phyloP scores from a whole-genome alignment of 176 grass and related monocot species.

The Phyllostachys edulis region DNA sequence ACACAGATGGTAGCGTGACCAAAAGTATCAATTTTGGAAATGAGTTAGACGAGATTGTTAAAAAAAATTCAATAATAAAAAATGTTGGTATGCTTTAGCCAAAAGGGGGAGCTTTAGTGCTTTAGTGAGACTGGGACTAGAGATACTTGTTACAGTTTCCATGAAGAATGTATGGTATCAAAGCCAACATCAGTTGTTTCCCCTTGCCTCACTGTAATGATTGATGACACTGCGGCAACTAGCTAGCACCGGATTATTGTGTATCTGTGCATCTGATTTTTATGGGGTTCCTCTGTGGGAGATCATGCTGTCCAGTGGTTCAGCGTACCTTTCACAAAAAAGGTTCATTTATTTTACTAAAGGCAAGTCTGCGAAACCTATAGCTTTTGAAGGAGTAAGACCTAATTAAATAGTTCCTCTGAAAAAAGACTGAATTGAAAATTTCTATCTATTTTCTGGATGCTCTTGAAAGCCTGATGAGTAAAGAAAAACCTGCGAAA shows the following conservation, averaged over 20 bases:
- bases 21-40: too few species aligned
- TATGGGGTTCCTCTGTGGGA: not conserved
- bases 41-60: too few species aligned
- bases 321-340: not conserved
- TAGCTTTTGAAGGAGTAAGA: not conserved
- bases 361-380: not conserved
- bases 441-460: not conserved
- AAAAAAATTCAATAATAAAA: too few species aligned
- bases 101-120: not conserved
- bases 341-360: not conserved
- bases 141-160: not conserved
- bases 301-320: slow-evolving; percentile 3
- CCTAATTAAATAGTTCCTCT: not conserved
- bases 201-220: not conserved
- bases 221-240: slow-evolving; percentile 25
- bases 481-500: not conserved
- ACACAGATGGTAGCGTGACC: too few species aligned
- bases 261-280: not conserved
- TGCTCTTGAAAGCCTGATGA: not conserved
- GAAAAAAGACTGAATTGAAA: not conserved
- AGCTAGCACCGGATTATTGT: not conserved
- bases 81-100: not conserved
- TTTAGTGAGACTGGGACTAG: slow-evolving; percentile 18
- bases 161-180: not conserved
- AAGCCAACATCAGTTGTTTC: not conserved